Base-by-base conservation (phyloP, 2,329 filamentous ascomycete genomes). In the Salinomyces thailandicus region DNA sequence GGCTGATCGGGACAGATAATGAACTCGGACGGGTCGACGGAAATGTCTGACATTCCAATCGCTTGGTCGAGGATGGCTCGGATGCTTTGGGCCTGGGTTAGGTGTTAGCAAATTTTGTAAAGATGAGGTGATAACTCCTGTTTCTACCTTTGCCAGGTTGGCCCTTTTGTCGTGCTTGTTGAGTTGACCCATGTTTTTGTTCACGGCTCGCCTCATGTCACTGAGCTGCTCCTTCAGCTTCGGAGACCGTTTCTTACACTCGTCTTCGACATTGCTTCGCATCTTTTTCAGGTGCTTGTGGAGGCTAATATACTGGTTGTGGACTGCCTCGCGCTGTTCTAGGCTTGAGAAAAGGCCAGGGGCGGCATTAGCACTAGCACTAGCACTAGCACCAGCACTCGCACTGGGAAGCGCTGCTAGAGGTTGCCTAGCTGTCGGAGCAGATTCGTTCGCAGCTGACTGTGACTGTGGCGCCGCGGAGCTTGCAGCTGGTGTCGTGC, bases 151-250 rank as follows among this genome's bases (percentile, higher is more conserved):
- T 42, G 60, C 52, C 34, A 62, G 69, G 49, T 85, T 85, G 15
- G 69, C 70, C 8, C 71, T 72, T 48, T 73, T 78, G 38, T 73
- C 79, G 26, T 31, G 28, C 31, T 71, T 71, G 1, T 77, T 80
- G 18, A 86, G 62, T 54, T 91, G 83, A 5, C 85, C 84, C 37
- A 89, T 71, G 13, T 72, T 77, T 50, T 79, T 81, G 26, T 73
- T 72, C 36, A 91, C 77, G 28, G 78, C 72, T 40, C 84, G 37
- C 27, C 84, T 72, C 67, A 83, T 76, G 37, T 85, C 74, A 20
- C 82, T 80, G 53, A 85, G 71, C 22, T 73, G 70, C 35, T 69
- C 67, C 57, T 84, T 85, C 18, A 20, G 17, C 20, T 39, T 33
- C 17, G 86, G 61, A 2, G 53, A 35, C 59, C 50, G 15, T 65